A percentile compares a stretch with the other conserved stretches of the same genome.
Conservation (phyloP, 495 filamentous ascomycete genomes). For the Umbilicaria muhlenbergii region DNA sequence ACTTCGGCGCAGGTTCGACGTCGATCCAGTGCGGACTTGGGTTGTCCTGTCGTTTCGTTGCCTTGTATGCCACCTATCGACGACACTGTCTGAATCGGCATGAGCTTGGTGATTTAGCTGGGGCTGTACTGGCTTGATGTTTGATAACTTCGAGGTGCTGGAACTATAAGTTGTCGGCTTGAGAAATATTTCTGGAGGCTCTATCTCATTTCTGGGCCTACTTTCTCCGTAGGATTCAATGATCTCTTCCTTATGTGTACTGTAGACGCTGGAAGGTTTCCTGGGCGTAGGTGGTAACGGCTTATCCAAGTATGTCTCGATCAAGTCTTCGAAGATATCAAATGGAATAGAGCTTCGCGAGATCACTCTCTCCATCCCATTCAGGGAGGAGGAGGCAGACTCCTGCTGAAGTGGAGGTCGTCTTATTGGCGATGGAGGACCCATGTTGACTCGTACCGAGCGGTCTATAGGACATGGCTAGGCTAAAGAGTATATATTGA, state of each 20-base stretch:
- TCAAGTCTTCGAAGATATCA: too few relatives aligned
- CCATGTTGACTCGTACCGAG: too few relatives aligned
- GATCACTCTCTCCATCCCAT: too few relatives aligned
- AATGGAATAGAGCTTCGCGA: too few relatives aligned
- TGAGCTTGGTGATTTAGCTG: slow-evolving; percentile 4
- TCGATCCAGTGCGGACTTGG: background rate
- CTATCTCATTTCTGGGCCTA: background rate
- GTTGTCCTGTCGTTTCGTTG: background rate
- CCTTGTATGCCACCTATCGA: background rate
- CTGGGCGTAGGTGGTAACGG: slow-evolving; percentile 6
- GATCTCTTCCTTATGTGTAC: slow-evolving; percentile 2
- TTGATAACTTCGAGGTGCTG: slow-evolving; percentile 7
- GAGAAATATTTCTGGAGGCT: slow-evolving; percentile 1
- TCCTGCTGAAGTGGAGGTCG: too few relatives aligned
- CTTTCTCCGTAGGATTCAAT: background rate
- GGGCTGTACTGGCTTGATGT: slow-evolving; percentile 3
- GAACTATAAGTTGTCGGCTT: slow-evolving; percentile 2
- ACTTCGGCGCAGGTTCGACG: background rate
- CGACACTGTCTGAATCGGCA: background rate
- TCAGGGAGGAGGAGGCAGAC: too few relatives aligned
- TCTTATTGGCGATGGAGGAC: too few relatives aligned
- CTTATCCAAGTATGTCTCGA: background rate
- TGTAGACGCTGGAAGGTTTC: slow-evolving; percentile 6
- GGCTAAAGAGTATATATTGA: too few relatives aligned
- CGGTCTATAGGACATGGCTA: too few relatives aligned